Evolutionary conservation across 2,329 filamentous ascomycete species (phyloP).

Genomic region (Phaeomoniella chlamydospora): DNA sequence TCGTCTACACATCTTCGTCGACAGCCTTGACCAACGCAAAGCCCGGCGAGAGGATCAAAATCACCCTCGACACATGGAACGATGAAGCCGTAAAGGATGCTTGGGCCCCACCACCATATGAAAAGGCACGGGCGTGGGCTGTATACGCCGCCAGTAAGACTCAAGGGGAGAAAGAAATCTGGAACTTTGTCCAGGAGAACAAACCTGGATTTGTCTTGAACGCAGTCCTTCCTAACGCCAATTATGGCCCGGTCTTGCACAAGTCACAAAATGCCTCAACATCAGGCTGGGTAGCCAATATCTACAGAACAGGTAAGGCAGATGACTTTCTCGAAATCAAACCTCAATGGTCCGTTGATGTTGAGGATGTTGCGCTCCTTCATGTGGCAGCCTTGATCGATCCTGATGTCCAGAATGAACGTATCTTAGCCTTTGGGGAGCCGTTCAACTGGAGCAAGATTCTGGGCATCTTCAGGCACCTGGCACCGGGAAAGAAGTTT

Average conservation of each 20-base stretch:
- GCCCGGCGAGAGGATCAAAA: slow-evolving; percentile 17
- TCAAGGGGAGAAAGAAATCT: slow-evolving; percentile 29
- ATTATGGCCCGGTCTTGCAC: slow-evolving; percentile 19
- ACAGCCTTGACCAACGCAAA: slow-evolving; percentile 19
- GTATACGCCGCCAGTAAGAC: slow-evolving; percentile 34
- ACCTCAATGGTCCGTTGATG: slow-evolving; percentile 14
- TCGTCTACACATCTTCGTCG: slow-evolving; percentile 29
- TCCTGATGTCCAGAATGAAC: slow-evolving; percentile 28
- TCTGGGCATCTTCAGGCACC: slow-evolving; percentile 19
- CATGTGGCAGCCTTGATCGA: slow-evolving; percentile 38
- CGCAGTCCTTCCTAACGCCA: slow-evolving; percentile 19
- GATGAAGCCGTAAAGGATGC: slow-evolving; percentile 18
- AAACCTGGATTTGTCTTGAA: slow-evolving; percentile 30
- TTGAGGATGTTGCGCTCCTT: slow-evolving; percentile 34
- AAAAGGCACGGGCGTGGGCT: slow-evolving; percentile 4
- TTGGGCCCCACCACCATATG: slow-evolving; percentile 17
- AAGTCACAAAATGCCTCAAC: slow-evolving; percentile 14
- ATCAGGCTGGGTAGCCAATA: slow-evolving; percentile 1
- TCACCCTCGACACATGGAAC: slow-evolving; percentile 22
- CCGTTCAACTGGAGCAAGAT: slow-evolving; percentile 17
- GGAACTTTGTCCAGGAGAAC: slow-evolving; percentile 29
- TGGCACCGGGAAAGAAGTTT: slow-evolving; percentile 24
- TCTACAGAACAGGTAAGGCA: slow-evolving; percentile 2
- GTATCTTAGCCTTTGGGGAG: slow-evolving; percentile 36
- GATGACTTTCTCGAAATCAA: neutral